These are phyloP conservation scores for Volvox reticuliferus DNA, from an alignment of 139 green algal species.

Conservation along the genomic window DNA sequence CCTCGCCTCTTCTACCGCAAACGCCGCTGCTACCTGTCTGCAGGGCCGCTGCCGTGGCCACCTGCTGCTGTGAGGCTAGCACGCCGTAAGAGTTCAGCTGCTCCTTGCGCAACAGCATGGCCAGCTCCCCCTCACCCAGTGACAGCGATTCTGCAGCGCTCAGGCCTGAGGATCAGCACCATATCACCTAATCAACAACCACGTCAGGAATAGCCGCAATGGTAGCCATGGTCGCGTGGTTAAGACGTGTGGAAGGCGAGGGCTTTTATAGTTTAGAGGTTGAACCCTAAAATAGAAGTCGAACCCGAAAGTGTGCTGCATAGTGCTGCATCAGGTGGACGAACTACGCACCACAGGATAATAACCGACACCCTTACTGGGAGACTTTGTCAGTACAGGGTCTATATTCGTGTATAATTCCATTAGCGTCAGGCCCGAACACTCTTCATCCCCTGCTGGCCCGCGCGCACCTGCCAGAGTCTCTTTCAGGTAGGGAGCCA, in stretches of 20 bases:
- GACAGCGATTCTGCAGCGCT: not conserved
- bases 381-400: too few relatives aligned
- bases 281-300: too few relatives aligned
- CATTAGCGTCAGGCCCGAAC: not conserved
- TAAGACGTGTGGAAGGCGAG: too few relatives aligned
- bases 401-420: too few relatives aligned
- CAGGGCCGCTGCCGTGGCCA: not conserved
- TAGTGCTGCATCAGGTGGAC: too few relatives aligned
- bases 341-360: too few relatives aligned
- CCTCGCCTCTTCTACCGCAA: not conserved
- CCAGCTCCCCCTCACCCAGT: constrained; percentile 41
- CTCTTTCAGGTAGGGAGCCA: constrained; percentile 47
- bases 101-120: constrained; percentile 73
- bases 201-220: too few relatives aligned
- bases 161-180: not conserved
- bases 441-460: not conserved
- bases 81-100: constrained; percentile 84
- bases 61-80: constrained; percentile 30
- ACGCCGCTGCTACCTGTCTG: not conserved
- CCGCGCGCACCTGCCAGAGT: constrained; percentile 16
- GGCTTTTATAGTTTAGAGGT: too few relatives aligned
- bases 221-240: too few relatives aligned
- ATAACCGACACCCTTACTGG: too few relatives aligned
- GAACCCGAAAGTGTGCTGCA: too few relatives aligned
- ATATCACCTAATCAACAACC: too few relatives aligned